Base-by-base conservation (phyloP, 2,329 filamentous ascomycete genomes). In the Didymella glomerata region DNA sequence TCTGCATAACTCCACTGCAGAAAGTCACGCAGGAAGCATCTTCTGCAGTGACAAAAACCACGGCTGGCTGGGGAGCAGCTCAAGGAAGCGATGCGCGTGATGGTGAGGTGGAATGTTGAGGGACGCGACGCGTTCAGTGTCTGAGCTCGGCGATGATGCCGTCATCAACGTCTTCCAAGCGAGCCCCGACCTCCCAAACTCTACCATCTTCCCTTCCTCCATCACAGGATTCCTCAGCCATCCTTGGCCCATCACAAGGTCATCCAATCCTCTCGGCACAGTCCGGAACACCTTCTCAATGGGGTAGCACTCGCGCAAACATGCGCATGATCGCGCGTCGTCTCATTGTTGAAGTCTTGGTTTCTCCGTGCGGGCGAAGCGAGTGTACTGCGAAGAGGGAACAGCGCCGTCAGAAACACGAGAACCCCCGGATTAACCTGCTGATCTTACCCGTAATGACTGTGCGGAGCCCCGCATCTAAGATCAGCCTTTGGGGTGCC, bases 391-490 rank as follows among this genome's bases (percentile, higher is more conserved):
- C 22, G 60, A 67, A 40, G 36, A 54, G 54, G 62, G 46, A 58
- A 41, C 58, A 53, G 54, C 59, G 55, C 44, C 38, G 50, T 50
- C 49, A 38, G 30, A 60, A 62, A 55, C 66, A n/a, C n/a, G n/a
- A n/a, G n/a, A n/a, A n/a, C n/a, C n/a, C 64, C 64, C 67, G 67
- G 65, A 70, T 65, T 65, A 66, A 62, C 42, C 28, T 30, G 65
- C 49, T 58, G 64, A 66, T 68, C 61, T 48, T 58, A 40, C 48
- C 57, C 51, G 41, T 20, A 51, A 57, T 22, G 46, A 32, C 25
- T 45, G 30, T 61, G 65, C 63, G 65, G 64, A 69, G 64, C 68
- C 70, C 68, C 68, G 68, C 69, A 66, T 52, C 41, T 36, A 25
- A 55, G 57, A 50, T 49, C 56, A 47, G 46, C 50, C 32, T 27